phyloP scores from a whole-genome alignment of 2,329 filamentous ascomycete species.

The Fusarium fracticaudum region DNA sequence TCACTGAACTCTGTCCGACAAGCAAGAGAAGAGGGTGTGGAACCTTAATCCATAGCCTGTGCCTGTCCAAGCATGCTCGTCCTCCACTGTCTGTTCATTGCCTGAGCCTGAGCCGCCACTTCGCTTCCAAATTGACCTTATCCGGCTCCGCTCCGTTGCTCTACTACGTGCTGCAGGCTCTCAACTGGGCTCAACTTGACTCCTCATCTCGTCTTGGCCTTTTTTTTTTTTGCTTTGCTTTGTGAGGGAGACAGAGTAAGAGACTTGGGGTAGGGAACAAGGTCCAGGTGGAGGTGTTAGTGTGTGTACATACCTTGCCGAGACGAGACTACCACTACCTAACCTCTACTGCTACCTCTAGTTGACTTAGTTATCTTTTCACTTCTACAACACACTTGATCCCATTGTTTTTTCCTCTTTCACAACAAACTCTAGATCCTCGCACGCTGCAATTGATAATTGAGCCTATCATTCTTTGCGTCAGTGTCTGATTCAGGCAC shows the following conservation, averaged over 20 bases:
- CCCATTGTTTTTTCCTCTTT: conserved; percentile 26
- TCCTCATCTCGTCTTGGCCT: conserved; percentile 4
- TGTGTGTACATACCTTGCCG: conserved; percentile 4
- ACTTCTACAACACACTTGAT: conserved; percentile 21
- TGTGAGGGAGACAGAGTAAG: not conserved
- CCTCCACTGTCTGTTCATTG: not conserved
- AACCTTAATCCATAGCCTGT: conserved; percentile 38
- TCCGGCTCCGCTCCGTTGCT: conserved; percentile 20
- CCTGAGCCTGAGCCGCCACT: conserved; percentile 36
- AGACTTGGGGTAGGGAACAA: conserved; percentile 13
- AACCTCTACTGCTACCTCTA: not conserved
- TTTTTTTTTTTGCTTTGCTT: not conserved
- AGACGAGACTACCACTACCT: not conserved
- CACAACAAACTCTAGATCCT: conserved; percentile 28
- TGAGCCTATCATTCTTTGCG: conserved; percentile 6
- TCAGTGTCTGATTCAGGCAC: conserved; percentile 1
- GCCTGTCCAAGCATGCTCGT: not conserved
- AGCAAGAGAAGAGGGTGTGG: conserved; percentile 36
- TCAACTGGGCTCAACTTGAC: not conserved
- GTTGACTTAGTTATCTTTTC: conserved; percentile 7
- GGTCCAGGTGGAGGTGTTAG: conserved; percentile 21
- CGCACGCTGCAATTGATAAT: conserved; percentile 17
- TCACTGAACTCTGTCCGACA: conserved; percentile 8
- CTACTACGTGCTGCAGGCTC: conserved; percentile 2
- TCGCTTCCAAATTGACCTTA: conserved; percentile 28